Base-by-base conservation (phyloP, 441 rosid genomes). In the Populus tomentosa region DNA sequence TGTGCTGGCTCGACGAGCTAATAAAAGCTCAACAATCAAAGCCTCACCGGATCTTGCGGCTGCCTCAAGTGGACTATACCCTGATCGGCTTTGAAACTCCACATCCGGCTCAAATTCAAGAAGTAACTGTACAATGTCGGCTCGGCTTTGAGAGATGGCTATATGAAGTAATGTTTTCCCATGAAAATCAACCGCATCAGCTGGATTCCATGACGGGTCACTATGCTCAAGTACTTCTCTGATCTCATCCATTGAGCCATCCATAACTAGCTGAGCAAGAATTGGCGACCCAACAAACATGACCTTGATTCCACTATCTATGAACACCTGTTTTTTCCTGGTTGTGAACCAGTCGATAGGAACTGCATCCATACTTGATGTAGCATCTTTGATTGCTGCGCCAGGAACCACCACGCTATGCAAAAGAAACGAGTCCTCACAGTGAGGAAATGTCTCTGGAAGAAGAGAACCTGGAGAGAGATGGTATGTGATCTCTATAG, bases 321-420 rank as follows among this genome's bases (percentile, higher is more conserved):
- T 72, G 33, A 89, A 91, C 26, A 88, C 90, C 42, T 88, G 95
- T 74, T 89, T 89, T 85, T 81, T 91, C 86, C 73, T 87, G 6
- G 88, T 71, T 5, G 90, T 86, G 79, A 91, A 91, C 88, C 88
- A 91, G 32, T 91, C 93, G 67, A 35, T 78, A 2, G 89, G 95
- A 10, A 88, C 89, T 0, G 89, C 61, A 59, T 87, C 89, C 9
- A 85, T 64, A 6, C 81, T 77, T 0, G 90, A 80, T 16, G 80
- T n/a, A 0, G 81, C 74, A 4, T 84, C 88, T 80, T 84, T 89
- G 61, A 81, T 40, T 0, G 90, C 82, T 0, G 91, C 90, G 0
- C 91, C 90, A 6, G 91, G 95, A 67, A 84, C 91, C 62, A 91
- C 93, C 62, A 91, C 88, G 70, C 93, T 89, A 65, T 87, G 90